Evolutionary conservation across 2,329 filamentous ascomycete genomes (phyloP).

Genomic region (Aspergillus amoenus): DNA sequence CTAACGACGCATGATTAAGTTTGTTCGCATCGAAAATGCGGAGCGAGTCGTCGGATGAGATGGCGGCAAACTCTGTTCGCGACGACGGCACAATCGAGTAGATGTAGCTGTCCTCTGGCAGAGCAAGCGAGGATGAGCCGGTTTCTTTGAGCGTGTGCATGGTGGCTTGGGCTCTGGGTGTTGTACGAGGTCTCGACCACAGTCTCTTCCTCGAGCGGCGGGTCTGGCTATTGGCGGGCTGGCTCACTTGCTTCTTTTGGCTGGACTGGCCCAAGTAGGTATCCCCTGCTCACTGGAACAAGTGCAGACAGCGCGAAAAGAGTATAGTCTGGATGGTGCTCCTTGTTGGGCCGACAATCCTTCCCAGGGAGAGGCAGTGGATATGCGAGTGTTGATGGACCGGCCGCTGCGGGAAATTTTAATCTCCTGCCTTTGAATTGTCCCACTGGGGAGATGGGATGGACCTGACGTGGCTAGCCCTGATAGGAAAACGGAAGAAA

Average conservation of each 20-base stretch:
- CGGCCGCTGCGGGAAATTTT: not conserved
- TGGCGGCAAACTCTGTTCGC: conserved; percentile 38
- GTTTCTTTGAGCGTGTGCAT: conserved; percentile 37
- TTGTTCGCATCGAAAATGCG: conserved; percentile 40
- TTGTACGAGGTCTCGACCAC: not conserved
- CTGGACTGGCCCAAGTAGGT: not conserved
- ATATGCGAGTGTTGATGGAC: not conserved
- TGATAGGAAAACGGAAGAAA: not conserved
- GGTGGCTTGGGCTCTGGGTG: not conserved
- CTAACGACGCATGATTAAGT: conserved; percentile 31
- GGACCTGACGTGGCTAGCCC: not conserved
- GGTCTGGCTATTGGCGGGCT: not conserved
- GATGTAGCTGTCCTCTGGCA: conserved; percentile 44
- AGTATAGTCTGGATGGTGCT: not conserved
- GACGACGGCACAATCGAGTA: conserved; percentile 38
- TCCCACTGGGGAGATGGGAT: not conserved
- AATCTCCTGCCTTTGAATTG: not conserved
- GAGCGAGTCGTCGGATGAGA: conserved; percentile 48
- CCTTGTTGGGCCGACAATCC: not conserved
- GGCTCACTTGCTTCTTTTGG: not conserved
- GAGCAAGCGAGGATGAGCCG: conserved; percentile 38
- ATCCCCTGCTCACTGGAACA: not conserved
- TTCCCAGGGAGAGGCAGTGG: not conserved
- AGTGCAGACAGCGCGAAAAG: not conserved
- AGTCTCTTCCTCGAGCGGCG: not conserved